A percentile compares a stretch with the other conserved stretches of the same genome.
Conservation (phyloP, 2,329 filamentous ascomycete genomes). For the Diaporthe ampelina region DNA sequence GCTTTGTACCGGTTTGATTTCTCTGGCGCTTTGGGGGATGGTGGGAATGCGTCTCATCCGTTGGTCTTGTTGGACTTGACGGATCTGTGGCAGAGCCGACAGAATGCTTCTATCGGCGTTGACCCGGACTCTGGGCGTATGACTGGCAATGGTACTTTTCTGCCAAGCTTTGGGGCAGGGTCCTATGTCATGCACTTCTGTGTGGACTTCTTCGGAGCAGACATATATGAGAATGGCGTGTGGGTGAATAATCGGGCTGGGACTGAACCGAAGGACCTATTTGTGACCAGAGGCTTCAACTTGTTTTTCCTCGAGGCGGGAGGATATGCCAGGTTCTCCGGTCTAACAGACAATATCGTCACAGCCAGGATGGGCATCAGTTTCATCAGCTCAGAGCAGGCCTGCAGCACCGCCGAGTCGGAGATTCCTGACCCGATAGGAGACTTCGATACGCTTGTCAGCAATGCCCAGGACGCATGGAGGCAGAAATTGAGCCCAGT, state of each 20-base stretch:
- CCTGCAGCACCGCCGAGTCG: constrained; percentile 71
- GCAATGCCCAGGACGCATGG: constrained; percentile 68
- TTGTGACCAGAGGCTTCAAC: constrained; percentile 57
- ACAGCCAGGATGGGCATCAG: constrained; percentile 74
- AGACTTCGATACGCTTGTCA: constrained; percentile 67
- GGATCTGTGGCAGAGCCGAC: constrained; percentile 68
- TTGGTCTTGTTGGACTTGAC: constrained; percentile 71
- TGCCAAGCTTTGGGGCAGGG: constrained; percentile 73
- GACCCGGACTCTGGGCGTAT: constrained; percentile 65
- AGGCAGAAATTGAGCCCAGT: constrained; percentile 68
- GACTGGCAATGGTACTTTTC: constrained; percentile 69
- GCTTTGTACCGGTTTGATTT: constrained; percentile 74
- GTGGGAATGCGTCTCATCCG: constrained; percentile 54
- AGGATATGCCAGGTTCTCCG: constrained; percentile 68
- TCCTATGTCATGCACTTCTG: constrained; percentile 72
- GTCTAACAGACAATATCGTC: constrained; percentile 60
- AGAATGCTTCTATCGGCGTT: constrained; percentile 64
- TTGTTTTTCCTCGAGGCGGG: constrained; percentile 61
- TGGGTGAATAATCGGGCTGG: constrained; percentile 58
- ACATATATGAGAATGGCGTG: constrained; percentile 52
- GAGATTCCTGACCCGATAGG: constrained; percentile 72
- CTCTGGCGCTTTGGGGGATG: constrained; percentile 53
- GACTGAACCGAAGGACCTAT: constrained; percentile 54
- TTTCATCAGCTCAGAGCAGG: constrained; percentile 72
- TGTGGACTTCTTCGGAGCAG: constrained; percentile 67